Conservation (phyloP, 345 rosid species). For the Eucalyptus tenuipes region DNA sequence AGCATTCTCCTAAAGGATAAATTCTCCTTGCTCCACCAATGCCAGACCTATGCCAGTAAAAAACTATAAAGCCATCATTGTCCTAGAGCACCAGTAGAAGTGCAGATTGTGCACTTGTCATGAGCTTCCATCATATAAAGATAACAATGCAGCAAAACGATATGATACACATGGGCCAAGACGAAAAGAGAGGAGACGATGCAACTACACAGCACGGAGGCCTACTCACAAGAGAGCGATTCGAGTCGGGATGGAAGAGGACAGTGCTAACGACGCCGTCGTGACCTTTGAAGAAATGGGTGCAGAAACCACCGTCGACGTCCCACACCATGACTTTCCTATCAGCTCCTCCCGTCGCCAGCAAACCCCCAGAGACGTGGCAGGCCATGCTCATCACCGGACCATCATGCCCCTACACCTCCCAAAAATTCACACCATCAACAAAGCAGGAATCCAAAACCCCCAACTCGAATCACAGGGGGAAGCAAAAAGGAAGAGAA, state of each 20-base stretch:
- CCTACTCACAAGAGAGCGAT: conserved; percentile 56
- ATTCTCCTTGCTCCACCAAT: not conserved
- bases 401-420: conserved; percentile 79
- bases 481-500: not conserved
- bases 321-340: conserved; percentile 98
- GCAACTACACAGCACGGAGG: not conserved
- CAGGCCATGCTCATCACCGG: conserved; percentile 87
- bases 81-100: too few species aligned
- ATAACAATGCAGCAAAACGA: too few species aligned
- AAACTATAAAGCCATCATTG: too few species aligned
- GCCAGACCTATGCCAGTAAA: not conserved
- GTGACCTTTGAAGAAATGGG: conserved; percentile 93
- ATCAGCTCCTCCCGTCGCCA: conserved; percentile 97
- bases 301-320: conserved; percentile 95
- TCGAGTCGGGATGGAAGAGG: conserved; percentile 68
- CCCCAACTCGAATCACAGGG: not conserved
- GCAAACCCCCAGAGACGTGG: conserved; percentile 89
- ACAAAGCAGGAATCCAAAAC: not conserved
- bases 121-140: too few species aligned
- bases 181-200: not conserved
- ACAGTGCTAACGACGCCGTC: conserved; percentile 68
- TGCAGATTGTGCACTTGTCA: too few species aligned
- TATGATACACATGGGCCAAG: not conserved
- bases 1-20: not conserved
- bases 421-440: not conserved